phyloP scores from a whole-genome alignment of 139 green algal species.

The Spirogloea muscicola region DNA sequence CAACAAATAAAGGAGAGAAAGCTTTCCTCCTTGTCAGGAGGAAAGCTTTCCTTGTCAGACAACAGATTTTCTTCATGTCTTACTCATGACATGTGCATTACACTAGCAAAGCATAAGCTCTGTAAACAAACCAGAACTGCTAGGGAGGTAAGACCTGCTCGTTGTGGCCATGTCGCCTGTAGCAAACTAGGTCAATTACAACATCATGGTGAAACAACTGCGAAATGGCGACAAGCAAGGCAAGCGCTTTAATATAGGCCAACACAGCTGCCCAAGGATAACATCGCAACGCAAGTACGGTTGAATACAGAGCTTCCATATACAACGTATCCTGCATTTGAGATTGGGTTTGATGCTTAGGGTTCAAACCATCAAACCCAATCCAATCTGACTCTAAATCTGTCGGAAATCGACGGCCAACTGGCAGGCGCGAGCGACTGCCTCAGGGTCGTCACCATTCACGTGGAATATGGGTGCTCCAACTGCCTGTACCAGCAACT shows the following conservation, averaged over 20 bases:
- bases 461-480: conserved; percentile 72
- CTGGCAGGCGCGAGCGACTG: conserved; percentile 57
- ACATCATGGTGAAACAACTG: conserved; percentile 80
- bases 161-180: conserved; percentile 86
- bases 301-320: background rate
- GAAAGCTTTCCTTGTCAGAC: too few species aligned
- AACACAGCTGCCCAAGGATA: too few species aligned
- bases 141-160: conserved; percentile 52
- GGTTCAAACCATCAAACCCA: too few species aligned
- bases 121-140: background rate
- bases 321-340: background rate
- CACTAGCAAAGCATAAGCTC: background rate
- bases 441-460: conserved; percentile 76
- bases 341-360: background rate
- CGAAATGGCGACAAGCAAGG: too few species aligned
- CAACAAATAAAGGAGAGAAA: too few species aligned
- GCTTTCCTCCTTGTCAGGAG: too few species aligned
- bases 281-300: background rate
- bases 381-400: too few species aligned
- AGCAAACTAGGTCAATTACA: conserved; percentile 91
- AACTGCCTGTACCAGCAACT: conserved; percentile 85
- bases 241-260: too few species aligned
- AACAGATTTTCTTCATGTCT: too few species aligned
- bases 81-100: too few species aligned
- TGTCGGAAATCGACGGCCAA: conserved; percentile 34